phyloP scores from a whole-genome alignment of 352 stramenopile species.

The Globisporangium sylvaticum region DNA sequence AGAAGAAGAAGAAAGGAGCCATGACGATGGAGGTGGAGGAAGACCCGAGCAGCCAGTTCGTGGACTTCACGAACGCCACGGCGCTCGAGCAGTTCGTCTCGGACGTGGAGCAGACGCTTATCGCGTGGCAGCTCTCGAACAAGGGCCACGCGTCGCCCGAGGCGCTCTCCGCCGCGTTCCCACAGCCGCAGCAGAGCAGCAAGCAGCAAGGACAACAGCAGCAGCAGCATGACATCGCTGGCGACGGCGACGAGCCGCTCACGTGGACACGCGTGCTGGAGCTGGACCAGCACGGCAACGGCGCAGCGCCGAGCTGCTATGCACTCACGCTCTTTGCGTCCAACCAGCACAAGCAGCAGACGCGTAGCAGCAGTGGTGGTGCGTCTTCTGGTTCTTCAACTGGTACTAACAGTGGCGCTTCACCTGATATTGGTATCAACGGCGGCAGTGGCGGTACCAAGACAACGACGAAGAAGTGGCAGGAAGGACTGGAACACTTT shows the following conservation, averaged over 20 bases:
- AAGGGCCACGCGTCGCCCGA: slow-evolving; percentile 60
- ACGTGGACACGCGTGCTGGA: slow-evolving; percentile 37
- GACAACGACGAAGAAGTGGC: slow-evolving; percentile 32
- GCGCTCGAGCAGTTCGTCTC: slow-evolving; percentile 75
- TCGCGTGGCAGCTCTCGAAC: slow-evolving; percentile 57
- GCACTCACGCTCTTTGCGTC: slow-evolving; percentile 46
- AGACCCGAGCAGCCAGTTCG: slow-evolving; percentile 80
- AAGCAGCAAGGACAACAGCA: not conserved
- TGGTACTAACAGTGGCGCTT: not conserved
- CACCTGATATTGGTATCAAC: not conserved
- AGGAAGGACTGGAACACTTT: slow-evolving; percentile 66
- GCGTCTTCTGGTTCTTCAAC: not conserved
- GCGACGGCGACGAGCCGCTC: slow-evolving; percentile 12
- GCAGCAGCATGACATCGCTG: not conserved
- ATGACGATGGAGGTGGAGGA: slow-evolving; percentile 61
- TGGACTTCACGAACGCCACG: slow-evolving; percentile 86
- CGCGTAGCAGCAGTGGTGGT: not conserved
- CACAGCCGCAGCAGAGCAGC: not conserved
- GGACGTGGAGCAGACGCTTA: slow-evolving; percentile 70
- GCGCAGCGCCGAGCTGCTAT: slow-evolving; percentile 29
- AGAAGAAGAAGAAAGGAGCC: not conserved
- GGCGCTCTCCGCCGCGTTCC: slow-evolving; percentile 15
- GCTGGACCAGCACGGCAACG: slow-evolving; percentile 19
- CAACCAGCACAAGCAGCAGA: slow-evolving; percentile 9
- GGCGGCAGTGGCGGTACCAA: not conserved